Evolutionary conservation across 2,329 filamentous ascomycete genomes (phyloP).

Genomic region (Xylariales sp.): DNA sequence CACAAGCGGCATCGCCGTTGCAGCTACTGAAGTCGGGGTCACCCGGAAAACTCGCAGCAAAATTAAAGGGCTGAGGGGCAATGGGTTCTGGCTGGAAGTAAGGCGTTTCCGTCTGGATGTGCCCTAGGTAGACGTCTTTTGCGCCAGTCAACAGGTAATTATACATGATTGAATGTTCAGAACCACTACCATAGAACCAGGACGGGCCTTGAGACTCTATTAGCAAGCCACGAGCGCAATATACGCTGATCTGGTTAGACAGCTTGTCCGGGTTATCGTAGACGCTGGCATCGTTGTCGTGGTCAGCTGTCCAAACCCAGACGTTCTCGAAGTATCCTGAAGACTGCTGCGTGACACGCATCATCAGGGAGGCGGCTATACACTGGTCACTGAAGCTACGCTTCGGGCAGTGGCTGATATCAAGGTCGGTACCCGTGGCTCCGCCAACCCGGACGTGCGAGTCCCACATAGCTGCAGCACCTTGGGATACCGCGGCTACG

Average conservation of each 20-base stretch:
- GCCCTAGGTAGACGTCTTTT: constrained; percentile 70
- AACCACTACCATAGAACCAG: constrained; percentile 70
- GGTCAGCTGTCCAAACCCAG: constrained; percentile 77
- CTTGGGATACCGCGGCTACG: constrained; percentile 22
- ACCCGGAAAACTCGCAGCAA: background rate
- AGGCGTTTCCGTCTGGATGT: constrained; percentile 65
- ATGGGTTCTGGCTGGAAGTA: constrained; percentile 15
- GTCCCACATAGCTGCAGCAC: constrained; percentile 33
- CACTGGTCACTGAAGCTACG: constrained; percentile 62
- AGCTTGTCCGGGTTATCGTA: background rate
- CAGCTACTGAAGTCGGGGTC: constrained; percentile 14
- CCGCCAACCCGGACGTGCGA: constrained; percentile 81
- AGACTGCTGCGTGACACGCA: constrained; percentile 58
- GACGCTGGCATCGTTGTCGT: constrained; percentile 48
- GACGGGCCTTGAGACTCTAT: constrained; percentile 60
- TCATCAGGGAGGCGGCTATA: constrained; percentile 66
- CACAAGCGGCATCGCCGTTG: constrained; percentile 3
- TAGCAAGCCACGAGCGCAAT: constrained; percentile 43
- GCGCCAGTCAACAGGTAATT: constrained; percentile 74
- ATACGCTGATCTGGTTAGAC: constrained; percentile 49
- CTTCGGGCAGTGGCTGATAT: constrained; percentile 64
- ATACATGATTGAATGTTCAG: constrained; percentile 55
- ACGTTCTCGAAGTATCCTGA: constrained; percentile 64
- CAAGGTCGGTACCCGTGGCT: constrained; percentile 71
- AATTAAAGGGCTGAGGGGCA: background rate